Evolutionary conservation across 208 protist genomes (phyloP).

Genomic region (Strigomonas culicis): DNA sequence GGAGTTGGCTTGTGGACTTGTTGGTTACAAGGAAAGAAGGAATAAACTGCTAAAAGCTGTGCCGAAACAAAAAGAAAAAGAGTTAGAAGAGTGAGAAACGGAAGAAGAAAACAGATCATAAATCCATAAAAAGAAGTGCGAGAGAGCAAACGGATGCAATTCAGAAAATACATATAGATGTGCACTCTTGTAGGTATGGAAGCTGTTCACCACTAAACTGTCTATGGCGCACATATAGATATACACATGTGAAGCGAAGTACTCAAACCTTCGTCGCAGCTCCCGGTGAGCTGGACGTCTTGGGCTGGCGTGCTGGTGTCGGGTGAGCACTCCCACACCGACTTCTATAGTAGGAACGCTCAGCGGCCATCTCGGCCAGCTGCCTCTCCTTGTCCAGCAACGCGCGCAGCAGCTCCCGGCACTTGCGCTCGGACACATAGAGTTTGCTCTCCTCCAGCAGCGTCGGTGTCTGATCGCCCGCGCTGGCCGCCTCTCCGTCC

Average conservation of each 20-base stretch:
- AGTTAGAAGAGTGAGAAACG: not conserved
- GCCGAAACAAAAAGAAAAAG: constrained; percentile 2
- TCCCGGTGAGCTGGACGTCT: not conserved
- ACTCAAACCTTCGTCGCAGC: not conserved
- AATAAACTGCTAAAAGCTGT: not conserved
- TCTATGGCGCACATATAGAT: not conserved
- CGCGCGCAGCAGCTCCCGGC: constrained; percentile 58
- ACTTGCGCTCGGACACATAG: constrained; percentile 13
- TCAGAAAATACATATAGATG: not conserved
- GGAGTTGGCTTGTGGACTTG: constrained; percentile 1
- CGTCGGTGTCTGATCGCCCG: too few species aligned
- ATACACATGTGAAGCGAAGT: constrained; percentile 1
- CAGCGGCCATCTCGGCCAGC: constrained; percentile 36
- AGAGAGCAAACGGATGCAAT: not conserved
- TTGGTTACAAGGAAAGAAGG: constrained; percentile 4
- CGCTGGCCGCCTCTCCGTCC: too few species aligned
- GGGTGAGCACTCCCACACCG: constrained; percentile 21
- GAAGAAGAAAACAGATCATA: not conserved
- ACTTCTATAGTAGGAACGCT: constrained; percentile 25
- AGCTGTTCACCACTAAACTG: too few species aligned
- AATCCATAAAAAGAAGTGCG: not conserved
- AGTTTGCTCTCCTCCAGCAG: too few species aligned
- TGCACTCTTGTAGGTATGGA: too few species aligned
- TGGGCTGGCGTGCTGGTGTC: too few species aligned
- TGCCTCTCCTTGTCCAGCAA: constrained; percentile 75